phyloP scores from a whole-genome alignment of 1,284 basidiomycete species.

The Boletus smithii region DNA sequence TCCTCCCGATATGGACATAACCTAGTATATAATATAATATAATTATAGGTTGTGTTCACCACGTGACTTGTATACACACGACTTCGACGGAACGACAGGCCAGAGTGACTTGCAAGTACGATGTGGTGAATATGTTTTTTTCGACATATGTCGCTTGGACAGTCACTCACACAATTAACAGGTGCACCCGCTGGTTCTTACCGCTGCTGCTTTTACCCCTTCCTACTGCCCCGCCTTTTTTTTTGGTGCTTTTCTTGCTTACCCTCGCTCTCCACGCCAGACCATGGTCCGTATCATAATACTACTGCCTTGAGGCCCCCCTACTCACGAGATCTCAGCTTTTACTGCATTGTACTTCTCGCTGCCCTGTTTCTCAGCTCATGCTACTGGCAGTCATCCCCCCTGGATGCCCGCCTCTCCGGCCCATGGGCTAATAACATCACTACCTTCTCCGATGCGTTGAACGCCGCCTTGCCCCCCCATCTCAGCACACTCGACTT shows the following conservation, averaged over 20 bases:
- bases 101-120: too few relatives aligned
- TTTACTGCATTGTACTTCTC: constrained; percentile 78
- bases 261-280: constrained; percentile 72
- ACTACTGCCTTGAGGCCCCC: neutral
- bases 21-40: too few relatives aligned
- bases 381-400: constrained; percentile 81
- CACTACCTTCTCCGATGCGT: constrained; percentile 64
- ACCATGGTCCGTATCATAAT: constrained; percentile 58
- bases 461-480: constrained; percentile 43
- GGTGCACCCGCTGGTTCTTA: constrained; percentile 82
- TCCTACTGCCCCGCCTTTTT: constrained; percentile 74
- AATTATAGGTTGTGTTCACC: neutral
- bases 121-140: constrained; percentile 23
- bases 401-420: constrained; percentile 57
- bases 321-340: constrained; percentile 41
- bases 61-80: constrained; percentile 41
- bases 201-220: constrained; percentile 71
- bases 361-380: constrained; percentile 76
- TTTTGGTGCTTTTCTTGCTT: constrained; percentile 68
- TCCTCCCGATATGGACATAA: constrained; percentile 24
- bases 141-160: neutral
- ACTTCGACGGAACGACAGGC: too few relatives aligned
- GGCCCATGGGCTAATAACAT: constrained; percentile 63
- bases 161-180: constrained; percentile 26
- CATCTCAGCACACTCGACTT: constrained; percentile 31